phyloP scores from a whole-genome alignment of 305 asterid genomes.

The Solanum aculeatissimum region DNA sequence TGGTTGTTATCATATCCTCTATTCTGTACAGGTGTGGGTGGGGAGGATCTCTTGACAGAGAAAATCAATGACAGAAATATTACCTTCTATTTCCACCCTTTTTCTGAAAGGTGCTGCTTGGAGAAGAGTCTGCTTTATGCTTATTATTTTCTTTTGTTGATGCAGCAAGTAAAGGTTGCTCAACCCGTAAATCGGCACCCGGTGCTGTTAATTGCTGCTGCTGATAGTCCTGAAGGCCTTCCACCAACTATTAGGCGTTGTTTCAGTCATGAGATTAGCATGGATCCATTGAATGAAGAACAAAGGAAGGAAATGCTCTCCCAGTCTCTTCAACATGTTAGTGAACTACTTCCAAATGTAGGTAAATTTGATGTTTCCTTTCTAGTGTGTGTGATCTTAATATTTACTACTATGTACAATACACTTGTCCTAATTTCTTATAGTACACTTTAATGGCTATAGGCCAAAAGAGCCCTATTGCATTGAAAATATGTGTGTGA shows the following conservation, averaged over 20 bases:
- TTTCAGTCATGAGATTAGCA: conserved; percentile 84
- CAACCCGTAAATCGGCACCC: conserved; percentile 48
- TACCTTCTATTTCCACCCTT: not conserved
- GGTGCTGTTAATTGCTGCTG: conserved; percentile 76
- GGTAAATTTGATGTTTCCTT: conserved; percentile 9
- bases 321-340: conserved; percentile 45
- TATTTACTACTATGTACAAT: not conserved
- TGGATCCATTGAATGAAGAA: conserved; percentile 72
- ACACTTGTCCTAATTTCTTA: not conserved
- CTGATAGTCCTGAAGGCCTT: conserved; percentile 79
- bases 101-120: not conserved
- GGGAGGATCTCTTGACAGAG: not conserved
- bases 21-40: not conserved
- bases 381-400: not conserved
- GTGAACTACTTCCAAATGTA: conserved; percentile 59
- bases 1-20: not conserved
- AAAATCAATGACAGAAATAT: not conserved
- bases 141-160: conserved; percentile 9
- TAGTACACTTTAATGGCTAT: not conserved
- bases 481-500: not conserved
- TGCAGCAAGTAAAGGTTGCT: conserved; percentile 31
- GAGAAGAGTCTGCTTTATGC: not conserved
- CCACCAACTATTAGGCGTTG: conserved; percentile 86
- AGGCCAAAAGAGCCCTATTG: not conserved
- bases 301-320: conserved; percentile 72